These are phyloP conservation scores for Lichtheimia ramosa DNA, from an alignment of 371 early-diverging fungal species.

Conservation along the genomic window DNA sequence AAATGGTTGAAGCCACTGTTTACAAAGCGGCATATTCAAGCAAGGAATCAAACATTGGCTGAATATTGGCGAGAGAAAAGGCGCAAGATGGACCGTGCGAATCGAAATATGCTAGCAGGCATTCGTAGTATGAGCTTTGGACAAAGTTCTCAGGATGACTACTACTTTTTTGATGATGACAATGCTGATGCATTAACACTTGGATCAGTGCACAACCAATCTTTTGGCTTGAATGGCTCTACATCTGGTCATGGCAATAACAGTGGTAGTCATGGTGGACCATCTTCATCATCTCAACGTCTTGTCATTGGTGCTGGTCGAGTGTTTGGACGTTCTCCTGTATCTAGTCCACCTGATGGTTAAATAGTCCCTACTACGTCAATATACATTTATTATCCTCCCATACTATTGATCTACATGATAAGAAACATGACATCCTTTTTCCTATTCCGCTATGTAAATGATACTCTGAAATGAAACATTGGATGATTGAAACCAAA, in stretches of 20 bases:
- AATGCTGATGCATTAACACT: conserved; percentile 34
- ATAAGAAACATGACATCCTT: too few species aligned
- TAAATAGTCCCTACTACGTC: too few species aligned
- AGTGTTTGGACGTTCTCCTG: conserved; percentile 47
- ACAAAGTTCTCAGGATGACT: conserved; percentile 11
- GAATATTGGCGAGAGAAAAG: conserved; percentile 52
- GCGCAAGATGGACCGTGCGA: conserved; percentile 49
- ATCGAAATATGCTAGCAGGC: conserved; percentile 43
- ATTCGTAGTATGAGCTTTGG: conserved; percentile 32
- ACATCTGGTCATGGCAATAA: neutral
- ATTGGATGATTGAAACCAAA: too few species aligned
- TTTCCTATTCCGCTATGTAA: too few species aligned
- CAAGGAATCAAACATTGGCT: conserved; percentile 44
- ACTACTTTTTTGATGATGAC: conserved; percentile 11
- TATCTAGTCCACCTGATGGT: conserved; percentile 9
- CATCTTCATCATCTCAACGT: neutral
- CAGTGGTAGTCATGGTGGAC: neutral
- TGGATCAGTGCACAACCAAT: conserved; percentile 23
- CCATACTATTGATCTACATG: too few species aligned
- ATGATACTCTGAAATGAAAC: too few species aligned
- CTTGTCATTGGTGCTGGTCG: conserved; percentile 29
- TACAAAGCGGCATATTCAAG: conserved; percentile 47
- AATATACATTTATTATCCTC: too few species aligned
- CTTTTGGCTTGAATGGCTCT: neutral
- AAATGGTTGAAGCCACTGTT: conserved; percentile 80